Percentiles rank a stretch among this genome's conserved stretches.
Conservation (phyloP, 768 basidiomycete species). For the Mycena maculata region DNA sequence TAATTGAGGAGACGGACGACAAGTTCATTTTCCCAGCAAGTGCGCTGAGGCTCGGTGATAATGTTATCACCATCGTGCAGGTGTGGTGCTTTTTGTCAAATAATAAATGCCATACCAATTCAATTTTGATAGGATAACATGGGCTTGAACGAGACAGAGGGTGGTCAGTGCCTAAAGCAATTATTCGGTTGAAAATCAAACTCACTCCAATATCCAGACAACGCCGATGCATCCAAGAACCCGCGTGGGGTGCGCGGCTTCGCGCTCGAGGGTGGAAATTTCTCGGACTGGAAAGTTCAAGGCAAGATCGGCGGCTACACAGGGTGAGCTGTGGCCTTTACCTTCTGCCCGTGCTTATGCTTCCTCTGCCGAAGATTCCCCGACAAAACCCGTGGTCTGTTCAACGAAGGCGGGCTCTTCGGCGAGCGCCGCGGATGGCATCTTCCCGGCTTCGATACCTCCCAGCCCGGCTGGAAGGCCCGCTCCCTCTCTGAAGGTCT, state of each 20-base stretch:
- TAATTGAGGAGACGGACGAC: conserved; percentile 76
- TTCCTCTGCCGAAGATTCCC: conserved; percentile 61
- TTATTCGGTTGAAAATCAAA: not conserved
- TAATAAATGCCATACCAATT: not conserved
- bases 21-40: conserved; percentile 71
- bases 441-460: conserved; percentile 74
- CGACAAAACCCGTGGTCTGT: conserved; percentile 75
- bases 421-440: conserved; percentile 83
- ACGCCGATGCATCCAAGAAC: conserved; percentile 70
- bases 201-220: conserved; percentile 39
- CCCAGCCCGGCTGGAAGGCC: conserved; percentile 66
- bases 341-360: not conserved
- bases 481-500: conserved; percentile 74
- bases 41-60: conserved; percentile 67
- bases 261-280: conserved; percentile 69
- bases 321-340: conserved; percentile 50
- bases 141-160: conserved; percentile 74
- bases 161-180: conserved; percentile 48
- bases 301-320: conserved; percentile 79
- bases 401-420: conserved; percentile 79
- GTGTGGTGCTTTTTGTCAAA: conserved; percentile 45
- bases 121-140: conserved; percentile 70
- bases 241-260: conserved; percentile 86
- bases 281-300: conserved; percentile 77
- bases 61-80: conserved; percentile 84